Evolutionary conservation across 371 early-diverging fungal genomes (phyloP).

Genomic region (Fennellomyces sp.): DNA sequence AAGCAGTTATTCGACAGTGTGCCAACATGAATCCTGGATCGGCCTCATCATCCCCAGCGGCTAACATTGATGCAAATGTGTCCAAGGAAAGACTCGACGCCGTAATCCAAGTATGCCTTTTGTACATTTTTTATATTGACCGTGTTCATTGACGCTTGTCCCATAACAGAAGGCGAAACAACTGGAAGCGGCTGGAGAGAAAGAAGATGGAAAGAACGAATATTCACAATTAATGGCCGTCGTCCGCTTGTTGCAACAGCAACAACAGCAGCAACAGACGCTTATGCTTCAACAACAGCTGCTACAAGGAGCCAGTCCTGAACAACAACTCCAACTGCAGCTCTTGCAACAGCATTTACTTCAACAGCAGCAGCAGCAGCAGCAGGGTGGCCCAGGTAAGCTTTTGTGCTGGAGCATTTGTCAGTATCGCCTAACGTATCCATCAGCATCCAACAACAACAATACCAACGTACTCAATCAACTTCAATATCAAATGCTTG

Average conservation of each 20-base stretch:
- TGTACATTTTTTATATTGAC: neutral
- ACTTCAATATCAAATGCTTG: constrained; percentile 14
- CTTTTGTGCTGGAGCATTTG: no score
- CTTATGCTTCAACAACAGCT: constrained; percentile 69
- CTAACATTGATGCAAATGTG: constrained; percentile 20
- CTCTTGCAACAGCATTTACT: constrained; percentile 26
- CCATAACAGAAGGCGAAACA: constrained; percentile 23
- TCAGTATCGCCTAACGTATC: no score
- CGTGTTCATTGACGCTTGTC: neutral
- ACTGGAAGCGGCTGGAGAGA: constrained; percentile 64
- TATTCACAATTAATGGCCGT: constrained; percentile 68
- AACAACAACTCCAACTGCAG: constrained; percentile 42
- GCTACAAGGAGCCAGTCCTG: constrained; percentile 42
- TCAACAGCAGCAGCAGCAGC: constrained; percentile 30
- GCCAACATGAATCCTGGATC: constrained; percentile 9
- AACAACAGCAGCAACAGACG: constrained; percentile 48
- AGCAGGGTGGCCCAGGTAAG: no score
- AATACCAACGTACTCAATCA: neutral
- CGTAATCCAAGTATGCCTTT: constrained; percentile 27
- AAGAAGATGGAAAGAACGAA: constrained; percentile 72
- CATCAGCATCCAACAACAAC: no score
- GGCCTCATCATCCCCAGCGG: constrained; percentile 12
- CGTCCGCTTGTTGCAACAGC: constrained; percentile 57
- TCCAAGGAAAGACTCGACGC: constrained; percentile 40
- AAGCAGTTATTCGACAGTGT: no score